These are phyloP conservation scores for Phytophthora tubulina DNA, from an alignment of 352 stramenopile genomes.

Conservation along the genomic window DNA sequence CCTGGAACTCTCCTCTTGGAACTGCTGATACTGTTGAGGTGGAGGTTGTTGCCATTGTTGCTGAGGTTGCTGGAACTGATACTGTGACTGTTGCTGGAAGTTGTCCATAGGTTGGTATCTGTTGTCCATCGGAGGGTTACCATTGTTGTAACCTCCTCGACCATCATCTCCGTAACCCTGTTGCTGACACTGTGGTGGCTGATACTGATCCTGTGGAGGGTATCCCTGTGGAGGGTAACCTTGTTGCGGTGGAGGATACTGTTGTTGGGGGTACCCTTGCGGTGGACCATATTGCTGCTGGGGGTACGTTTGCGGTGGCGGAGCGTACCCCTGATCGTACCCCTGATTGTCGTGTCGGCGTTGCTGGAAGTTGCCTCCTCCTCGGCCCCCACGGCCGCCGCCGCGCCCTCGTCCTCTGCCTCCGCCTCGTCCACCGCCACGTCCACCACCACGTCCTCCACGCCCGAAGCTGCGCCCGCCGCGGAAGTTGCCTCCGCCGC, in stretches of 20 bases:
- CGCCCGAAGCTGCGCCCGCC: conserved; percentile 42
- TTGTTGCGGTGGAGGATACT: conserved; percentile 14
- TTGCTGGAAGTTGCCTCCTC: conserved; percentile 30
- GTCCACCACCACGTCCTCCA: conserved; percentile 19
- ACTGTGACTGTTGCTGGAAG: conserved; percentile 8
- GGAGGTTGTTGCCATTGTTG: conserved; percentile 12
- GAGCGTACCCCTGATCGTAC: conserved; percentile 21
- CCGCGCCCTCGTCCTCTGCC: conserved; percentile 48
- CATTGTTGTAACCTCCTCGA: conserved; percentile 19
- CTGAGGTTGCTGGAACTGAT: conserved; percentile 28
- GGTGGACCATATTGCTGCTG: neutral
- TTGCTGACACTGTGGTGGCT: conserved; percentile 26
- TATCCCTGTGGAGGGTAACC: conserved; percentile 11
- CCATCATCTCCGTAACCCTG: conserved; percentile 27
- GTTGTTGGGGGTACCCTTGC: neutral
- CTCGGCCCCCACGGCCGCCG: conserved; percentile 31
- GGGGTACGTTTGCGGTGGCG: conserved; percentile 24
- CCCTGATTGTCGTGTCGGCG: conserved; percentile 24
- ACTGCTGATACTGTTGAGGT: conserved; percentile 26
- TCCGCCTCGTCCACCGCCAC: conserved; percentile 24
- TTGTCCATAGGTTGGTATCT: conserved; percentile 26
- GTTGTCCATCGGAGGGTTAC: conserved; percentile 25
- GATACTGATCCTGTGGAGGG: conserved; percentile 25
- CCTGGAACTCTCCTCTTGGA: conserved; percentile 27
- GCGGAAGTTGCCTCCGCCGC: conserved; percentile 41